These are phyloP conservation scores for Talaromyces islandicus DNA, from an alignment of 2,329 filamentous ascomycete species.

Conservation along the genomic window DNA sequence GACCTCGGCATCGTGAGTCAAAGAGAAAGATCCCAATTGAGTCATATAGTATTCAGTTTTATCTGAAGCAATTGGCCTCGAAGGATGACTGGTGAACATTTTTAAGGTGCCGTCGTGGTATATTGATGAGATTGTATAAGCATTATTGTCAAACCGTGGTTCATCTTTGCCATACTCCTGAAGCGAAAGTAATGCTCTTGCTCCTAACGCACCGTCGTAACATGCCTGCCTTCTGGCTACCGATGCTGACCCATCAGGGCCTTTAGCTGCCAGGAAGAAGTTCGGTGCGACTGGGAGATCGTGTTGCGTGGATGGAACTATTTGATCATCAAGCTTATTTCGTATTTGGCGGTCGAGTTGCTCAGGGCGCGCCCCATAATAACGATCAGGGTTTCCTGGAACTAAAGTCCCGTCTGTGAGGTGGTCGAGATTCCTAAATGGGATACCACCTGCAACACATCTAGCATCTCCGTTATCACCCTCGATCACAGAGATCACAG, in stretches of 20 bases:
- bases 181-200: conserved; percentile 1
- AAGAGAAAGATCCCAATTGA: not conserved
- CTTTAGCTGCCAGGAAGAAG: conserved; percentile 4
- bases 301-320: conserved; percentile 6
- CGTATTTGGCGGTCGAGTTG: not conserved
- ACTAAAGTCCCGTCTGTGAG: conserved; percentile 26
- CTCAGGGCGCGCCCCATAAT: conserved; percentile 20
- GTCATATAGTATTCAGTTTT: not conserved
- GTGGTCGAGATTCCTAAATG: conserved; percentile 31
- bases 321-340: not conserved
- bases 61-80: not conserved
- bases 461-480: conserved; percentile 14
- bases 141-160: conserved; percentile 4
- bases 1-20: not conserved
- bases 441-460: conserved; percentile 18
- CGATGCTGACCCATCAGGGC: not conserved
- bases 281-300: conserved; percentile 15
- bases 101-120: not conserved
- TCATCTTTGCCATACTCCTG: not conserved
- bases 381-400: conserved; percentile 24
- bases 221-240: conserved; percentile 4
- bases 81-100: conserved; percentile 3
- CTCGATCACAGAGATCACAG: conserved; percentile 29
- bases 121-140: conserved; percentile 1
- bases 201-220: conserved; percentile 5